These are phyloP conservation scores for Podaxis sp. DNA, from an alignment of 768 basidiomycete species.

Conservation along the genomic window DNA sequence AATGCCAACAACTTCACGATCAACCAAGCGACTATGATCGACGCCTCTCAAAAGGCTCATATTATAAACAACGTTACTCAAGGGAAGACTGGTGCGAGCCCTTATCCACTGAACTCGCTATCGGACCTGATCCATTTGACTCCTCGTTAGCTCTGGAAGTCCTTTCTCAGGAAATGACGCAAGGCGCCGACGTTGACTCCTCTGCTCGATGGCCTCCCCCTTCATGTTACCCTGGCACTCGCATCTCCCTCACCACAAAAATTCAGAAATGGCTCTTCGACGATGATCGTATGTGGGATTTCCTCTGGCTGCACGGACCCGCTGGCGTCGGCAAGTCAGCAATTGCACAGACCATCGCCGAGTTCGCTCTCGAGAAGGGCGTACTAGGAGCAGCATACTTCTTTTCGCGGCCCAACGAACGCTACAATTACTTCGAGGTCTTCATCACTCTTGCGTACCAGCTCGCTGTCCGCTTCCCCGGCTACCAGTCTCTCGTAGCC, in stretches of 20 bases:
- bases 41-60: background rate
- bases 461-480: background rate
- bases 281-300: background rate
- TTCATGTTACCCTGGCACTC: conserved; percentile 4
- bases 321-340: conserved; percentile 4
- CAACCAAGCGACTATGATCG: background rate
- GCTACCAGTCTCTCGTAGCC: background rate
- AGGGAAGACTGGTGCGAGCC: background rate
- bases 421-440: background rate
- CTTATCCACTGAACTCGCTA: background rate
- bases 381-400: conserved; percentile 14
- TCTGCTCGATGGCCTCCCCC: conserved; percentile 1
- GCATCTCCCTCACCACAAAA: background rate
- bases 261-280: background rate
- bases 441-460: too few relatives aligned
- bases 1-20: background rate
- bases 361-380: background rate
- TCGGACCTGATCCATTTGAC: background rate
- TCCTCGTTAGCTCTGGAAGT: background rate
- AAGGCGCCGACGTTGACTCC: background rate
- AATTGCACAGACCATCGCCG: conserved; percentile 8
- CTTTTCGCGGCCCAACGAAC: conserved; percentile 4
- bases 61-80: background rate
- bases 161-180: background rate
- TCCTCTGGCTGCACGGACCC: conserved; percentile 1